These are phyloP conservation scores for Prunus dulcis DNA, from an alignment of 306 rosid species.

Conservation along the genomic window DNA sequence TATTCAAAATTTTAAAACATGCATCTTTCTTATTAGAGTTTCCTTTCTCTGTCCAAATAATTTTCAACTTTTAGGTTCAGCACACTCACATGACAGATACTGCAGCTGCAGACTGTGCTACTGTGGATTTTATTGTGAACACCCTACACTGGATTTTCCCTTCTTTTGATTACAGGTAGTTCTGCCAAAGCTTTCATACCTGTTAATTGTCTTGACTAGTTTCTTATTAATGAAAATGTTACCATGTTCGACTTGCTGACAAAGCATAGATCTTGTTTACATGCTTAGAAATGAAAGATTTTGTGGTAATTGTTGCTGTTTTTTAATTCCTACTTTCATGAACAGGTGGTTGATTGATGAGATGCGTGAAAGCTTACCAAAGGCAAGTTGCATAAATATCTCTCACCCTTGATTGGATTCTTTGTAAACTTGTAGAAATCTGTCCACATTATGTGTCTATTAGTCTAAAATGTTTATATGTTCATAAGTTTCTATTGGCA, in stretches of 20 bases:
- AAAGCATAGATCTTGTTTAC: background rate
- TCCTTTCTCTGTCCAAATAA: conserved; percentile 17
- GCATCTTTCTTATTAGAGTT: conserved; percentile 25
- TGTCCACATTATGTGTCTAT: background rate
- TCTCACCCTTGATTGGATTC: background rate
- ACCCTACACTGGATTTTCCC: conserved; percentile 73
- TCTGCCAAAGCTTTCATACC: conserved; percentile 3
- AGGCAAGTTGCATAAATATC: conserved; percentile 45
- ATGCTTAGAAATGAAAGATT: conserved; percentile 4
- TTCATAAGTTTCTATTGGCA: background rate
- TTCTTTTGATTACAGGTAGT: conserved; percentile 86
- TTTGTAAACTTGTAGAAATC: background rate
- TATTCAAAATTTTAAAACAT: background rate
- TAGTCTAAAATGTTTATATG: background rate
- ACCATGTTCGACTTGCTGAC: conserved; percentile 20
- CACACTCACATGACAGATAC: conserved; percentile 96
- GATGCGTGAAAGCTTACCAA: conserved; percentile 79
- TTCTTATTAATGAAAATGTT: conserved; percentile 19
- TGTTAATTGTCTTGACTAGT: conserved; percentile 4
- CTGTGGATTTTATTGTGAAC: conserved; percentile 80
- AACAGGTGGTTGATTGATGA: conserved; percentile 95
- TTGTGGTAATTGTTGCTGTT: conserved; percentile 18
- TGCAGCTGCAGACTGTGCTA: conserved; percentile 90
- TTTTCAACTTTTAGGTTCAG: conserved; percentile 72
- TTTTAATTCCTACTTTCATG: conserved; percentile 22